These are phyloP conservation scores for Aspergillus sp. DNA, from an alignment of 2,329 filamentous ascomycete species.

Conservation along the genomic window DNA sequence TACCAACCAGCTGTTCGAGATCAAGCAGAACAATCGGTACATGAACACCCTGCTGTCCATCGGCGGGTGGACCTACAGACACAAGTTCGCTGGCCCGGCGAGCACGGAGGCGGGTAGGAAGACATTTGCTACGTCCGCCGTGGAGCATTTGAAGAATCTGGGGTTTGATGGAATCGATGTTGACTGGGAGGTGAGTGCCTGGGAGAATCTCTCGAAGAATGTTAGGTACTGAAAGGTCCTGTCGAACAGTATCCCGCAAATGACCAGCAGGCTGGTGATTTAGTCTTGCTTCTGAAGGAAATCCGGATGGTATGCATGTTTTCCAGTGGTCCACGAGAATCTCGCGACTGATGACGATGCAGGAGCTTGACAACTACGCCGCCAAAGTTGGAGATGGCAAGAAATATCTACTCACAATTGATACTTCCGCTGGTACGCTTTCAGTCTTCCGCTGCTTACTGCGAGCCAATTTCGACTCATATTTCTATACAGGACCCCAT, in stretches of 20 bases:
- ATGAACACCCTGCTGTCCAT: constrained; percentile 74
- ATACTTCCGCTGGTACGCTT: constrained; percentile 36
- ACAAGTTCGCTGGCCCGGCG: constrained; percentile 65
- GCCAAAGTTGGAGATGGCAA: too few relatives aligned
- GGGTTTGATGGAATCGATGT: constrained; percentile 51
- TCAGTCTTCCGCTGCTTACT: neutral
- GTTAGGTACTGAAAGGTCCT: constrained; percentile 33
- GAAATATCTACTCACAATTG: constrained; percentile 42
- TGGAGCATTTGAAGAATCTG: constrained; percentile 66
- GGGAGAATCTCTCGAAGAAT: constrained; percentile 2
- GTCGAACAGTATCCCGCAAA: constrained; percentile 27
- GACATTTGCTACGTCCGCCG: constrained; percentile 60
- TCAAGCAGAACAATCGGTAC: constrained; percentile 66
- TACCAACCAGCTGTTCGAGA: constrained; percentile 64
- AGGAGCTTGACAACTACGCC: too few relatives aligned
- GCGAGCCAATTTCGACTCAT: too few relatives aligned
- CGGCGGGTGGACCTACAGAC: constrained; percentile 69
- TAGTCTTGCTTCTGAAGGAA: constrained; percentile 26
- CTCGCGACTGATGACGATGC: neutral
- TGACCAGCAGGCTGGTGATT: constrained; percentile 23
- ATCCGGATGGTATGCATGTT: constrained; percentile 19
- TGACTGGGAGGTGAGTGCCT: neutral
- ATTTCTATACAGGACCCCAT: constrained; percentile 21
- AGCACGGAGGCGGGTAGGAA: constrained; percentile 52
- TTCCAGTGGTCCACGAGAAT: neutral